Percentiles rank a stretch among this genome's conserved stretches.
Evolutionary conservation across 1,139 yeast genomes (phyloP).

Genomic region (Williopsis jadinii): DNA sequence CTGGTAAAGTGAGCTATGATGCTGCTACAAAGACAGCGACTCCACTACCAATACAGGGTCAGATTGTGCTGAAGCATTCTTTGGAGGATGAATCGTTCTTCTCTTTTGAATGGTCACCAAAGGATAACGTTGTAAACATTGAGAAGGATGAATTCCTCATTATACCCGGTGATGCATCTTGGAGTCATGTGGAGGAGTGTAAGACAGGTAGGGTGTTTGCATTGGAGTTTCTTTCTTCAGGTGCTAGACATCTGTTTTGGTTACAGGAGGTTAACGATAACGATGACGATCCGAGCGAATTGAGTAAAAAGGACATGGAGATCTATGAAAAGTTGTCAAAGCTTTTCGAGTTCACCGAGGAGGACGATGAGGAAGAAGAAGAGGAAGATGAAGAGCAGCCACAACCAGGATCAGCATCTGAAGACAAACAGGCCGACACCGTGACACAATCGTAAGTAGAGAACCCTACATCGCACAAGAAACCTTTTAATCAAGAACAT

Average conservation of each 20-base stretch:
- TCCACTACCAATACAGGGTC: constrained; percentile 74
- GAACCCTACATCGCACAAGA: too few relatives aligned
- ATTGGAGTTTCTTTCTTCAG: constrained; percentile 73
- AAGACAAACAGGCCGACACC: too few relatives aligned
- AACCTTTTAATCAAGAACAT: too few relatives aligned
- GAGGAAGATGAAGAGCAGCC: constrained; percentile 2
- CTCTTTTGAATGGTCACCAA: constrained; percentile 56
- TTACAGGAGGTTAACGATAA: constrained; percentile 75
- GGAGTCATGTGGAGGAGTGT: constrained; percentile 70
- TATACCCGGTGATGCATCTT: constrained; percentile 89
- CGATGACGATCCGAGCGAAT: constrained; percentile 42
- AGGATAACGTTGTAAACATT: constrained; percentile 32
- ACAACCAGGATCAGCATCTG: too few relatives aligned
- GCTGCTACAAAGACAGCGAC: constrained; percentile 65
- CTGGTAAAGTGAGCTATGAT: constrained; percentile 76
- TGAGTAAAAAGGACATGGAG: constrained; percentile 57
- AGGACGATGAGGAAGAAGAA: constrained; percentile 15
- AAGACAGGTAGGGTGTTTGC: constrained; percentile 82
- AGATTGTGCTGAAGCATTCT: constrained; percentile 54
- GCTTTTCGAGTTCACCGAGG: constrained; percentile 43
- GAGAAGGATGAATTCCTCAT: constrained; percentile 67
- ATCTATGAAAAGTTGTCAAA: constrained; percentile 47
- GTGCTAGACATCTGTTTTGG: constrained; percentile 86
- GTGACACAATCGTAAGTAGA: too few relatives aligned
- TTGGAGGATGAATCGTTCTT: constrained; percentile 40